Evolutionary conservation across 345 rosid species (phyloP), one percentile per base, ranked within the genome.

Genomic region (Eucalyptus cloeziana): DNA sequence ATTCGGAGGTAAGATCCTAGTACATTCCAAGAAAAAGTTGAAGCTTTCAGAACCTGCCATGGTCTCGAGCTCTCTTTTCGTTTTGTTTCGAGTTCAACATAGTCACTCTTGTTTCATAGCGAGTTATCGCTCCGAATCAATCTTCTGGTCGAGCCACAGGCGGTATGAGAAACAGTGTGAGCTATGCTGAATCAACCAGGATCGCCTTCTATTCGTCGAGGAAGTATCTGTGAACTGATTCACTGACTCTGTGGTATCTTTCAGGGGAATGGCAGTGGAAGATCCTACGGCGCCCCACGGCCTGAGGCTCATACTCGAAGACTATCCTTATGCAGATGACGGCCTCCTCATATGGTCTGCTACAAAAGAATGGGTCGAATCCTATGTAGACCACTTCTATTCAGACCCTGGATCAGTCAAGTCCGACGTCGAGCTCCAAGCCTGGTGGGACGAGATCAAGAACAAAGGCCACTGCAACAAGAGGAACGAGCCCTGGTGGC

Each of bases 391-490:
- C 52, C 97, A 94, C 95, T 97, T 95, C 94, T 97, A 97, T 69
- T 47, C 93, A 0, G 96, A 95, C 50, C 91, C 96, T 4, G 91
- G 93, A 71, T 94, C 98, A 10, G 89, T 96, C 89, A 85, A 90
- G 43, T 92, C 98, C 11, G 99, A 97, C 88, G 24, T 91, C 19
- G 99, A 97, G 93, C 96, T 97, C 88, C 98, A 95, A 91, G 94
- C 94, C 37, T 97, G 99, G 99, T 97, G 99, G 99, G 91, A 92
- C 47, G 99, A 97, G 95, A 94, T 97, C 89, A 97, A 93, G 92
- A 96, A 93, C 94, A 95, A 93, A 93, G 99, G 99, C 89, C 99
- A 96, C 89, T 87, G 87, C 50, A 96, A 97, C 95, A 97, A 97
- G 90, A 89, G 94, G 91, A 93, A 94, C 27, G 99, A 97, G 85